These are phyloP conservation scores for Hymenoscyphus repandus DNA, from an alignment of 2,329 filamentous ascomycete genomes.

Conservation along the genomic window DNA sequence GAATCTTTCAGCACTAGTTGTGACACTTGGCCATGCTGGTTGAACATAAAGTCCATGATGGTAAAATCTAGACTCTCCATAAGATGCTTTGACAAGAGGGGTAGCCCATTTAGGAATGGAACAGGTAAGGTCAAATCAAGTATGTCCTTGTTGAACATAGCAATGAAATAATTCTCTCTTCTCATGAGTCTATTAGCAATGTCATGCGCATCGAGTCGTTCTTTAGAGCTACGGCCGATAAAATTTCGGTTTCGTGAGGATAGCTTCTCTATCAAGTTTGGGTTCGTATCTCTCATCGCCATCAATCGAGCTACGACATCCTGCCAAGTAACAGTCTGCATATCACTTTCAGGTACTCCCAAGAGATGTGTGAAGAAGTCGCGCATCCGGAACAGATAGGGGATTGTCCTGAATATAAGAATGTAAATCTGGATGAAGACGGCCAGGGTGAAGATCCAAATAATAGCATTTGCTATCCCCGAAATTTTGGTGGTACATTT, in stretches of 20 bases:
- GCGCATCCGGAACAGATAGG: slow-evolving; percentile 57
- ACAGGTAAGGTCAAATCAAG: slow-evolving; percentile 80
- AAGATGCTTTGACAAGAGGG: slow-evolving; percentile 82
- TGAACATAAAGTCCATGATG: slow-evolving; percentile 91
- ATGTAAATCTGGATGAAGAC: slow-evolving; percentile 57
- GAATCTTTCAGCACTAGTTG: slow-evolving; percentile 81
- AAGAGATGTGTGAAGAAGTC: slow-evolving; percentile 66
- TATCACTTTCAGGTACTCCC: slow-evolving; percentile 62
- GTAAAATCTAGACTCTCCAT: slow-evolving; percentile 90
- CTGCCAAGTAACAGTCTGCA: slow-evolving; percentile 71
- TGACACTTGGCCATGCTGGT: slow-evolving; percentile 79
- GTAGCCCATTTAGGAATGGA: slow-evolving; percentile 72
- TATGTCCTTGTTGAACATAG: slow-evolving; percentile 94
- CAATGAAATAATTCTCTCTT: slow-evolving; percentile 94
- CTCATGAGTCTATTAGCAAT: slow-evolving; percentile 97
- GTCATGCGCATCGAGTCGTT: slow-evolving; percentile 90
- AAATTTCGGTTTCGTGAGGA: slow-evolving; percentile 54
- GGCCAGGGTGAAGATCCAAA: slow-evolving; percentile 60
- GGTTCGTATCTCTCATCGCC: slow-evolving; percentile 63
- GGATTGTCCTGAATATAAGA: slow-evolving; percentile 48
- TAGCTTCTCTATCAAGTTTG: slow-evolving; percentile 57
- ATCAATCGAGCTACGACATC: slow-evolving; percentile 65
- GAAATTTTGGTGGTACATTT: slow-evolving; percentile 46
- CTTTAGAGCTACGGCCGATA: slow-evolving; percentile 77
- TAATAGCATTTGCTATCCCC: slow-evolving; percentile 34